Conservation (phyloP, 331 rosid species). For the Quercus tomentella region DNA sequence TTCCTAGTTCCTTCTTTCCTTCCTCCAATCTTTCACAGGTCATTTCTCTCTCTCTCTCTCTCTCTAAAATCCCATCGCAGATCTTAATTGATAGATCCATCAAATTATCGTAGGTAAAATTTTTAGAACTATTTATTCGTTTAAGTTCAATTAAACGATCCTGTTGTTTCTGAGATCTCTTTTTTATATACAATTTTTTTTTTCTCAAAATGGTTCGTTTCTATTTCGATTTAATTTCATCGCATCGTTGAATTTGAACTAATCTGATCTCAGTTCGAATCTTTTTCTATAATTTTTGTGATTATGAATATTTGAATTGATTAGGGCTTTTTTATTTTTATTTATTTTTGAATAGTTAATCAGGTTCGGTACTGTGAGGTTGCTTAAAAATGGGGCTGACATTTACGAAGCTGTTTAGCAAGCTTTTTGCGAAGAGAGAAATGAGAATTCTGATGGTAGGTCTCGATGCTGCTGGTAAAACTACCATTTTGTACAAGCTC, state of each 20-base stretch:
- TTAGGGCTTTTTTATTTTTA: neutral
- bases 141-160: neutral
- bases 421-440: constrained; percentile 92
- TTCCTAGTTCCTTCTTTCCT: neutral
- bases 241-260: neutral
- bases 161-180: neutral
- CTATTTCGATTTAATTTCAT: neutral
- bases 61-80: neutral
- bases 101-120: neutral
- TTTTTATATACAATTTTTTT: too few species aligned
- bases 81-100: neutral
- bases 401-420: constrained; percentile 92
- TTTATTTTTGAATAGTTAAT: too few species aligned
- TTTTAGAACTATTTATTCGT: neutral
- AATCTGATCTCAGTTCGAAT: constrained; percentile 6
- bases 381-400: constrained; percentile 71
- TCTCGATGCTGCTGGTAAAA: constrained; percentile 99
- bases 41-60: neutral
- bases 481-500: constrained; percentile 88
- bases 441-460: constrained; percentile 97
- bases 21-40: constrained; percentile 14
- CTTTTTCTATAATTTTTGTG: neutral
- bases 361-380: neutral
- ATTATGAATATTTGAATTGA: neutral
- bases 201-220: neutral